These are phyloP conservation scores for Aspergillus texensis DNA, from an alignment of 2,329 filamentous ascomycete species.

Conservation along the genomic window DNA sequence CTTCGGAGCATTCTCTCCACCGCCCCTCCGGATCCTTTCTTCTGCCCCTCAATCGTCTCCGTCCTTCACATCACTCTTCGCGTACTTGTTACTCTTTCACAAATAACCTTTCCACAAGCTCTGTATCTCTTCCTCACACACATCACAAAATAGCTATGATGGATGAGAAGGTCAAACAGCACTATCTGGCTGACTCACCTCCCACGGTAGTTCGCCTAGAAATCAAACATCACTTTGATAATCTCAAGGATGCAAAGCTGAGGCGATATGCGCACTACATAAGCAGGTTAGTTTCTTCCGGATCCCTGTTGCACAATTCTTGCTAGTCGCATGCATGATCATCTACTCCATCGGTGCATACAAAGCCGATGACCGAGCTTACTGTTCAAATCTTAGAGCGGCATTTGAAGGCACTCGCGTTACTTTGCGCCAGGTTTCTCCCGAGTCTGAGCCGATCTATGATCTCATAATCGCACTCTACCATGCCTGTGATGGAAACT, in stretches of 20 bases:
- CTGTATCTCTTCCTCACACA: constrained; percentile 17
- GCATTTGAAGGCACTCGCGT: constrained; percentile 77
- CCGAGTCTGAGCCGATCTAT: constrained; percentile 78
- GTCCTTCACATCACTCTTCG: constrained; percentile 15
- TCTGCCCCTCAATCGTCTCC: constrained; percentile 20
- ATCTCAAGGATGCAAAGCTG: constrained; percentile 58
- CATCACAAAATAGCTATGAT: constrained; percentile 27
- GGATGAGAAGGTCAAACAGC: constrained; percentile 50
- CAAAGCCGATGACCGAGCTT: constrained; percentile 13
- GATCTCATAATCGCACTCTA: constrained; percentile 77
- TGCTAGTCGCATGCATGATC: background rate
- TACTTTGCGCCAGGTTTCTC: constrained; percentile 78
- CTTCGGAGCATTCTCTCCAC: constrained; percentile 23
- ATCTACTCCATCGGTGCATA: background rate
- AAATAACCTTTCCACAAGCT: constrained; percentile 16
- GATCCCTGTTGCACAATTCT: background rate
- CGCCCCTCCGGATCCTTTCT: constrained; percentile 18
- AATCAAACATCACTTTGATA: constrained; percentile 91
- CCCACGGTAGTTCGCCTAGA: constrained; percentile 84
- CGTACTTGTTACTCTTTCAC: constrained; percentile 20
- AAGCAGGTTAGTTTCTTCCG: constrained; percentile 60
- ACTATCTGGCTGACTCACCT: constrained; percentile 89
- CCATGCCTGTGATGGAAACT: constrained; percentile 68
- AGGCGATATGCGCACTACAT: constrained; percentile 92
- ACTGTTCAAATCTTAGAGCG: constrained; percentile 55